Percentiles rank a stretch among this genome's conserved stretches.
These are phyloP conservation scores for Silene latifolia DNA, from an alignment of 148 eudicot genomes.

Conservation along the genomic window DNA sequence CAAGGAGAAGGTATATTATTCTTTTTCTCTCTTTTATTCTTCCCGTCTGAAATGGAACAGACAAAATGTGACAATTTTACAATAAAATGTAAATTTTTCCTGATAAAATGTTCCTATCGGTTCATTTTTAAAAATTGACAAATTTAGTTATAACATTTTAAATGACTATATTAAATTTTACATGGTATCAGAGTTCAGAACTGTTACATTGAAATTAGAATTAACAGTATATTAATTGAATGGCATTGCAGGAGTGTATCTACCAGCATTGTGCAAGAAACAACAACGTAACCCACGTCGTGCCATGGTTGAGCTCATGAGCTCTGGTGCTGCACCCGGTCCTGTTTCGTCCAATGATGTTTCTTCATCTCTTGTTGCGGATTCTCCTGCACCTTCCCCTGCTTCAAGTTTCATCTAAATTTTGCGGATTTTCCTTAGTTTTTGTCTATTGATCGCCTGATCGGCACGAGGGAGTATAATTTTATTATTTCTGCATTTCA, in stretches of 20 bases:
- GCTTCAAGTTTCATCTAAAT: not conserved
- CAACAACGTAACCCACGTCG: constrained; percentile 53
- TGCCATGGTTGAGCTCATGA: constrained; percentile 60
- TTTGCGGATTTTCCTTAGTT: not conserved
- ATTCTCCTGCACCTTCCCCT: constrained; percentile 31
- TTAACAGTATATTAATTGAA: not conserved
- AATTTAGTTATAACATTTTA: too few species aligned
- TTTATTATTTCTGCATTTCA: not conserved
- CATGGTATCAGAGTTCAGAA: too few species aligned
- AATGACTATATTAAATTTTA: too few species aligned
- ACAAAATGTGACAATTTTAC: too few species aligned
- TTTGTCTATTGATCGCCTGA: not conserved
- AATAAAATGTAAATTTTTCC: too few species aligned
- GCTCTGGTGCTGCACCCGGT: constrained; percentile 59
- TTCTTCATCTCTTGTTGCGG: constrained; percentile 4
- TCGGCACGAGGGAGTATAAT: not conserved
- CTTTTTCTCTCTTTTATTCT: not conserved
- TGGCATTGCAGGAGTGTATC: constrained; percentile 50
- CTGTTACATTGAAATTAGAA: too few species aligned
- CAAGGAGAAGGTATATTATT: constrained; percentile 65
- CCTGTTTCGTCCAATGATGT: constrained; percentile 24
- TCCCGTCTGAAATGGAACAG: too few species aligned
- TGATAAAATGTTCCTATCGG: too few species aligned
- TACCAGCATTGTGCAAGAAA: constrained; percentile 61
- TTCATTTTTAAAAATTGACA: too few species aligned